phyloP scores from a whole-genome alignment of 1,284 basidiomycete genomes.

The Entoloma clypeatum region DNA sequence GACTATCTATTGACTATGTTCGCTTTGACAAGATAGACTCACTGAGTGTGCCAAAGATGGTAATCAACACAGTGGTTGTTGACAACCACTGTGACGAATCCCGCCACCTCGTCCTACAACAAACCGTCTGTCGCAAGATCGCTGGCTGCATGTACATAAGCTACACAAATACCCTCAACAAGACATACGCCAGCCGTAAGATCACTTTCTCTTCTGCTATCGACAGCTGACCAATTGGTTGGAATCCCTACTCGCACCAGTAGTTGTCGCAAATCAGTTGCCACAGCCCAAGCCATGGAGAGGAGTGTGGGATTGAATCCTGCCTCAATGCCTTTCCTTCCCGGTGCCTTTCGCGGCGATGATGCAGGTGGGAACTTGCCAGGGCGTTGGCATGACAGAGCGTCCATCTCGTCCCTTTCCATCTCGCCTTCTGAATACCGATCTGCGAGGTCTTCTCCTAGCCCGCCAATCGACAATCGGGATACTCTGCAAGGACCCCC shows the following conservation, averaged over 20 bases:
- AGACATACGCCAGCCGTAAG: constrained; percentile 27
- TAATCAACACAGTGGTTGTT: too few species aligned
- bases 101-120: too few species aligned
- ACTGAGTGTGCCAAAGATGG: too few species aligned
- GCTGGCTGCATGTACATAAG: constrained; percentile 39
- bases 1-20: too few species aligned
- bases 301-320: constrained; percentile 74
- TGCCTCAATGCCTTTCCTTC: constrained; percentile 79
- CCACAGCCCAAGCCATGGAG: constrained; percentile 51
- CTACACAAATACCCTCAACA: constrained; percentile 30
- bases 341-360: constrained; percentile 57
- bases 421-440: constrained; percentile 60
- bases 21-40: too few species aligned
- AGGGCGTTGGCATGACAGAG: constrained; percentile 51
- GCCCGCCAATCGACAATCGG: constrained; percentile 46
- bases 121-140: constrained; percentile 3
- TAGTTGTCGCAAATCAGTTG: constrained; percentile 33
- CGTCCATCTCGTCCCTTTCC: constrained; percentile 52
- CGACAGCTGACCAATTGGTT: constrained; percentile 24
- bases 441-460: constrained; percentile 67
- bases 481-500: constrained; percentile 28
- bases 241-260: constrained; percentile 21
- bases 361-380: constrained; percentile 45
- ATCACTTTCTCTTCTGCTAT: constrained; percentile 17
- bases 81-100: too few species aligned